Evolutionary conservation across 2,329 filamentous ascomycete species (phyloP), one percentile per base, ranked within the genome.

Genomic region (Cephalotrichum gorgonifer): DNA sequence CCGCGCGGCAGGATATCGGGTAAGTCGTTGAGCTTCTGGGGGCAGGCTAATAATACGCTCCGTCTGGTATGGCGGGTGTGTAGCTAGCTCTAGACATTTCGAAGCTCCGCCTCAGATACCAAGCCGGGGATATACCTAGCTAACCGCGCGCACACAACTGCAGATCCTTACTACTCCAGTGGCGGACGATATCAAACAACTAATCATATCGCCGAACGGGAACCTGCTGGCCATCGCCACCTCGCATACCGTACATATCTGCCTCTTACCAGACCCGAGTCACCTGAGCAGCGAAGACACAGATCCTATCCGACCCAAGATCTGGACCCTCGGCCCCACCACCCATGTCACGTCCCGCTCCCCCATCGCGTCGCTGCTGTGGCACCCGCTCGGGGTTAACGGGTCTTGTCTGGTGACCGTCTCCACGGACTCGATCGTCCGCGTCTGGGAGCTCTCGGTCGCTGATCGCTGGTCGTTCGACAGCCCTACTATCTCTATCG

Each of bases 251-350:
- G 80, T 95, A 39, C 88, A 95, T 61, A 83, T 97, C 57, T 84
- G 87, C 50, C 72, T 90, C n/a, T 74, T 97, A 4, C 91, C 91
- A 25, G 85, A 94, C 55, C 73, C 85, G 1, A 81, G 85, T 8
- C 84, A 90, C 58, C 79, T 96, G 28, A 81, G 80, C 15, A 77
- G 80, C 51, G 73, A 76, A 43, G 87, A 91, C 58, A 72, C 68
- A 43, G 74, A 77, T 9, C 79, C 83, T 5, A 74, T 95, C 58
- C 87, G 86, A 60, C 75, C 90, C 27, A 94, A 88, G 64, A 88
- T 88, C 48, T 94, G 88, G 68, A 91, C 91, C 20, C 74, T 97
- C n/a, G 91, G 91, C 1, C 89, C 90, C 27, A 94, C 88, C 3
- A 89, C 86, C 3, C 91, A 97, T 65, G 88, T 96, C 44, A 84